Evolutionary conservation across 2,329 filamentous ascomycete genomes (phyloP), one percentile per base, ranked within the genome.

Genomic region (Neonectria faginata): DNA sequence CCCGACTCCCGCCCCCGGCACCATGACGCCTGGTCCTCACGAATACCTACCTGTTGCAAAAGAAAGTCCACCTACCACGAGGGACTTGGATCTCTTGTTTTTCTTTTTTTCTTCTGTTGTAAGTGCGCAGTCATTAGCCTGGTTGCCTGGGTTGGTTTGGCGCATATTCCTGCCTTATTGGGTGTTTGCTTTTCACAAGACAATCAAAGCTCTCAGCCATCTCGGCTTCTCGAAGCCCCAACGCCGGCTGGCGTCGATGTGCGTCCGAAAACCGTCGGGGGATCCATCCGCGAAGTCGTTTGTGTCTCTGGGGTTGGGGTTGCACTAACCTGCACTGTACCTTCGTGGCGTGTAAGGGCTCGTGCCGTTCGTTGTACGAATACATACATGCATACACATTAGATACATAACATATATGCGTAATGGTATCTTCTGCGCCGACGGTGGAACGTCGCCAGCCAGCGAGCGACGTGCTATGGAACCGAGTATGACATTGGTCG

Each of bases 231-330:
- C n/a, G 48, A 51, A 31, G n/a, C 27, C 27, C 18, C 29, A 27
- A 18, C 7, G 29, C 29, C 5, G 27, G 48, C 18, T 51, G 48
- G 29, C 48, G 20, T 51, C 29, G 29, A 31, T 51, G 65, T 60
- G 60, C 63, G 57, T 20, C 65, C 60, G 65, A 70, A 63, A 66
- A 60, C 62, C 48, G 20, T 67, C 68, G 65, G 68, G 58, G 58
- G 62, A 62, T 60, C 62, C 62, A 68, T 64, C 31, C 66, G 62
- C 60, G 65, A 57, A 45, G 52, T 48, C 57, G 68, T 59, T 44
- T 50, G 60, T 69, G 63, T 53, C 22, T 57, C 5, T 31, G 47
- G 27, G 47, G 27, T 20, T 31, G 29, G 29, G 3, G 48, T 33
- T 2, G 48, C 18, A 51, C 48, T 7, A 31, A n/a, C 33, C 48